Evolutionary conservation across 2,329 filamentous ascomycete species (phyloP).

Genomic region (Talaromyces sp.): DNA sequence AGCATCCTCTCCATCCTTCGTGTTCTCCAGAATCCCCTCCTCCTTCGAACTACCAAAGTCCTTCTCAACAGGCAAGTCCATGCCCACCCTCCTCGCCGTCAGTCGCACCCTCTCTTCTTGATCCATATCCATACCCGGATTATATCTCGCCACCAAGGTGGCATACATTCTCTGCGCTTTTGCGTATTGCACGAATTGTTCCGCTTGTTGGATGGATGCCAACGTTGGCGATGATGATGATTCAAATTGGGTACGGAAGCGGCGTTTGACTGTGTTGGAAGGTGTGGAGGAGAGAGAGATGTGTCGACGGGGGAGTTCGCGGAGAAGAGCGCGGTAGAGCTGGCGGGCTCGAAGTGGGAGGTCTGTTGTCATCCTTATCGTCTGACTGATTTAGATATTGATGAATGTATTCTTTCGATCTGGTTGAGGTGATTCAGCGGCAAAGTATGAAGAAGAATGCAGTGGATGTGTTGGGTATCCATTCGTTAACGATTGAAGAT

Average conservation of each 20-base stretch:
- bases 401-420: not conserved
- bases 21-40: not conserved
- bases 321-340: conserved; percentile 82
- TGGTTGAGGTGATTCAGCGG: not conserved
- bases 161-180: conserved; percentile 81
- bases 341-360: conserved; percentile 55
- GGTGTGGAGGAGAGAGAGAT: conserved; percentile 55
- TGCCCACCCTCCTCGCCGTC: conserved; percentile 81
- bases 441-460: not conserved
- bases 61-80: conserved; percentile 74
- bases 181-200: conserved; percentile 76
- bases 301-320: conserved; percentile 73
- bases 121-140: conserved; percentile 84
- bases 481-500: not conserved
- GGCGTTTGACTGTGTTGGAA: conserved; percentile 53
- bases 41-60: conserved; percentile 13
- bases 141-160: conserved; percentile 82
- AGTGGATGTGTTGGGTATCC: not conserved
- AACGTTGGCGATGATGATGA: conserved; percentile 21
- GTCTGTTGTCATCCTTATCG: conserved; percentile 19
- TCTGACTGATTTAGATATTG: not conserved
- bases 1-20: not conserved
- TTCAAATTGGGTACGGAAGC: conserved; percentile 61
- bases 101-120: conserved; percentile 77
- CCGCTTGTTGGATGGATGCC: conserved; percentile 52